Conservation (phyloP, 2,329 filamentous ascomycete species). For the Penicillium griseofulvum region DNA sequence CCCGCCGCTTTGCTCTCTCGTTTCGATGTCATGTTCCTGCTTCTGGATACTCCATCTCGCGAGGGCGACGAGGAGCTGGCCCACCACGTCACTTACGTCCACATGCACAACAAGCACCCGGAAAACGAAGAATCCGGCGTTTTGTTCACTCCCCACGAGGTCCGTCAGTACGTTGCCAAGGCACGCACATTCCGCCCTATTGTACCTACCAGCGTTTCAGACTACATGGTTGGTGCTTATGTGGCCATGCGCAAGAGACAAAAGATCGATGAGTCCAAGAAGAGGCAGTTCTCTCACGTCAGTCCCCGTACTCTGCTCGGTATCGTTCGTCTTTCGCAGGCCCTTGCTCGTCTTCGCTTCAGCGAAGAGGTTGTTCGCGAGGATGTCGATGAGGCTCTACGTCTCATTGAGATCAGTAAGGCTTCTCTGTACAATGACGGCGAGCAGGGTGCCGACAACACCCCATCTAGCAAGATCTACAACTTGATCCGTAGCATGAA, state of each 20-base stretch:
- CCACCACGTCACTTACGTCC: constrained; percentile 91
- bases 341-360: constrained; percentile 88
- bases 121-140: constrained; percentile 66
- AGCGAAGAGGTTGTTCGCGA: constrained; percentile 79
- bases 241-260: constrained; percentile 91
- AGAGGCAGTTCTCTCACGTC: constrained; percentile 91
- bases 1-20: constrained; percentile 94
- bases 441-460: constrained; percentile 64
- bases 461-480: constrained; percentile 86
- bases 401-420: constrained; percentile 90
- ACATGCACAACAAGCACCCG: constrained; percentile 94
- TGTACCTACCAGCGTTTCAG: constrained; percentile 79
- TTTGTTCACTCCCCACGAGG: constrained; percentile 89
- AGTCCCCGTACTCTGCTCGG: constrained; percentile 91
- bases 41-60: constrained; percentile 87
- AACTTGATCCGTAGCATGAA: constrained; percentile 87
- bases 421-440: constrained; percentile 78
- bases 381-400: constrained; percentile 91
- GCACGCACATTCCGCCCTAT: constrained; percentile 85
- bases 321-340: constrained; percentile 88
- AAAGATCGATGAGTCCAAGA: constrained; percentile 83
- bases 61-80: constrained; percentile 91
- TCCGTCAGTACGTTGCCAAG: constrained; percentile 92
- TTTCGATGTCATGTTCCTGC: constrained; percentile 95
- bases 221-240: constrained; percentile 97